Conservation (phyloP, 2,329 filamentous ascomycete species). For the Aspergillus tamarii region DNA sequence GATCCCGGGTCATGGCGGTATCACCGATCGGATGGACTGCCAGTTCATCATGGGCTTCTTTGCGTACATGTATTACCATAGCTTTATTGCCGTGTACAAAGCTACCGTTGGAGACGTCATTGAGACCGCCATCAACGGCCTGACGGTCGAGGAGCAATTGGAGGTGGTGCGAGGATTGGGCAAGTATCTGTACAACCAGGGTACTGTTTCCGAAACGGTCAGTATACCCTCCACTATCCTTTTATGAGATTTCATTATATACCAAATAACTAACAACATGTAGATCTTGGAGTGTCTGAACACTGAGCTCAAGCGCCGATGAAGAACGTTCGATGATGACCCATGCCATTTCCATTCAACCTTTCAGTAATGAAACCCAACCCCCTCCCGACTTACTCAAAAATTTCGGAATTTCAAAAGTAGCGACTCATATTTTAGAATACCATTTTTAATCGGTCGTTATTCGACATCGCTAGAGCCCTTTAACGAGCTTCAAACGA, state of each 20-base stretch:
- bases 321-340: constrained; percentile 19
- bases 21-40: constrained; percentile 99
- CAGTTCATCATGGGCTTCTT: constrained; percentile 99
- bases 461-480: constrained; percentile 10
- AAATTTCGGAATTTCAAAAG: constrained; percentile 3
- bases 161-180: constrained; percentile 69
- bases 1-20: constrained; percentile 95
- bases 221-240: constrained; percentile 15
- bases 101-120: constrained; percentile 83
- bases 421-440: background rate
- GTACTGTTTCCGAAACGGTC: constrained; percentile 59
- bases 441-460: constrained; percentile 15
- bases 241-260: constrained; percentile 3
- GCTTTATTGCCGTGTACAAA: constrained; percentile 89
- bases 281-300: constrained; percentile 43
- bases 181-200: constrained; percentile 68
- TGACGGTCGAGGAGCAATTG: constrained; percentile 84
- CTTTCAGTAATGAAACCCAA: constrained; percentile 12
- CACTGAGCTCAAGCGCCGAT: constrained; percentile 40
- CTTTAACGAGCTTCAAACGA: constrained; percentile 7
- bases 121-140: constrained; percentile 87
- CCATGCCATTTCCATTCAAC: constrained; percentile 15
- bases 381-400: constrained; percentile 11
- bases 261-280: constrained; percentile 17
- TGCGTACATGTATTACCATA: constrained; percentile 97